Conservation (phyloP, 2,329 filamentous ascomycete species). For the Albophoma yamanashiensis region DNA sequence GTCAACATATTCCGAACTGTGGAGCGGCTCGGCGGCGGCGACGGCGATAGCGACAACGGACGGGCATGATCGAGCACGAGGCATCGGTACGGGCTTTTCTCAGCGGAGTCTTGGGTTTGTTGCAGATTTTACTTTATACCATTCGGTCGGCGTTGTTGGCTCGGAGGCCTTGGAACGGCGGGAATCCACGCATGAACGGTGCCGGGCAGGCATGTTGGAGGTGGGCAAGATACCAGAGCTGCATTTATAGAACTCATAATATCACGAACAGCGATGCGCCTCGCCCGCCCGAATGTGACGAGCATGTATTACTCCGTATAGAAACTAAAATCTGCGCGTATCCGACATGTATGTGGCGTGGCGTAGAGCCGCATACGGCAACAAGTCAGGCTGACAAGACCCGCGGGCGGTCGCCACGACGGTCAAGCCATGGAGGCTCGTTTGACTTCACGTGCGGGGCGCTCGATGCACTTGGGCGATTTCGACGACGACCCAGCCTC, state of each 20-base stretch:
- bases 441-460: conserved; percentile 6
- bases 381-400: neutral
- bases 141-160: neutral
- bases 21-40: conserved; percentile 46
- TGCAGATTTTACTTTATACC: neutral
- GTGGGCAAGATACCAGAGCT: neutral
- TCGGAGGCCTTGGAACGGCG: neutral
- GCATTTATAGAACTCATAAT: neutral
- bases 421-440: conserved; percentile 6
- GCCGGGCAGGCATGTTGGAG: neutral
- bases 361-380: neutral
- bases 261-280: neutral
- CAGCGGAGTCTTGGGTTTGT: neutral
- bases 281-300: neutral
- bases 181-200: neutral
- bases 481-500: conserved; percentile 18
- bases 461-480: conserved; percentile 2
- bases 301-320: neutral
- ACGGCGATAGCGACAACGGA: conserved; percentile 34
- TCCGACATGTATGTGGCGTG: neutral
- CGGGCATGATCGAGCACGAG: conserved; percentile 6
- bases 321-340: neutral
- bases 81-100: neutral
- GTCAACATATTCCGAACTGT: conserved; percentile 70
- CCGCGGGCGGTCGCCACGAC: conserved; percentile 9